A percentile compares a stretch with the other conserved stretches of the same genome.
These are phyloP conservation scores for Acanthamoeba quina DNA, from an alignment of 208 protist species.

Conservation along the genomic window DNA sequence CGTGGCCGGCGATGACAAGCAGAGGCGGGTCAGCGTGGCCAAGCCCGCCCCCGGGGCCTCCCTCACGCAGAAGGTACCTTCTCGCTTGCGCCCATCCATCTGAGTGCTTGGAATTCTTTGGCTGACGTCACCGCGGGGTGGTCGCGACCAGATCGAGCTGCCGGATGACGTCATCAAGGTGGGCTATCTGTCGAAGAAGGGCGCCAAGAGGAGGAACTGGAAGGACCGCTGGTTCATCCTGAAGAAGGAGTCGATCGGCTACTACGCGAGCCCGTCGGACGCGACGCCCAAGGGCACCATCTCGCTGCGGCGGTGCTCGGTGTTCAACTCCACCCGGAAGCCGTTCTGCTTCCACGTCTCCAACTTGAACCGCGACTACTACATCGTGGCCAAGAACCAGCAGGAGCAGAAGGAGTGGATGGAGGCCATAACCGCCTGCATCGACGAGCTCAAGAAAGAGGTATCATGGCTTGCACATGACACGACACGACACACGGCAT, in stretches of 20 bases:
- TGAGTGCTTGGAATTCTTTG: neutral
- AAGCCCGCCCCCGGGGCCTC: neutral
- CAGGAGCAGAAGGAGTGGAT: conserved; percentile 68
- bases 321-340: conserved; percentile 22
- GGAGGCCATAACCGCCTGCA: conserved; percentile 44
- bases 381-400: conserved; percentile 22
- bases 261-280: conserved; percentile 50
- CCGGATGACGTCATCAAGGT: conserved; percentile 47
- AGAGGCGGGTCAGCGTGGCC: conserved; percentile 43
- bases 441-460: conserved; percentile 56
- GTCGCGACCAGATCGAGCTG: neutral
- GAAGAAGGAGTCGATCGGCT: conserved; percentile 34
- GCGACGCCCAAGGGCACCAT: conserved; percentile 28
- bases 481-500: neutral
- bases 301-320: neutral
- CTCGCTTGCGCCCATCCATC: neutral
- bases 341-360: conserved; percentile 49
- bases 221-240: conserved; percentile 67
- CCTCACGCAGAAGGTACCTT: conserved; percentile 3
- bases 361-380: conserved; percentile 41
- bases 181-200: conserved; percentile 52
- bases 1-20: neutral
- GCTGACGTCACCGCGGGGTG: no score
- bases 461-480: neutral
- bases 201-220: conserved; percentile 40